A percentile compares a stretch with the other conserved stretches of the same genome.
These are phyloP conservation scores for Picochlorum sp. DNA, from an alignment of 139 green algal species.

Conservation along the genomic window DNA sequence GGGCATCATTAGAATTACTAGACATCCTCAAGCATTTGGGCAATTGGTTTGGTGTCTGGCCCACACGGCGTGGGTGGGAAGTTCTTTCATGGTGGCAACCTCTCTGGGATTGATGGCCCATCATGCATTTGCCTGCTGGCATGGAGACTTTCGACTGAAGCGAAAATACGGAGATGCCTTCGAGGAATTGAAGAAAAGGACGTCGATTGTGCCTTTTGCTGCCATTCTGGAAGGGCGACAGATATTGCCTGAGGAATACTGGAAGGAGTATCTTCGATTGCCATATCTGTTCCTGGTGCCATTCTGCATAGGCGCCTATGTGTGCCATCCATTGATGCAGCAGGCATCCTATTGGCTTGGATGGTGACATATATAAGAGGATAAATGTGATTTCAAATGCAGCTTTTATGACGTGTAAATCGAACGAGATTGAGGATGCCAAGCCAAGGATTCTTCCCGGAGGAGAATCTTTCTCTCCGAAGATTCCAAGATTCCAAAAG, in stretches of 20 bases:
- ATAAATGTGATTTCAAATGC: background rate
- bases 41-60: slow-evolving; percentile 83
- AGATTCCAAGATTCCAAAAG: no score
- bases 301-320: slow-evolving; percentile 84
- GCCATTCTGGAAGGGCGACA: slow-evolving; percentile 85
- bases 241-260: slow-evolving; percentile 85
- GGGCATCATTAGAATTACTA: slow-evolving; percentile 88
- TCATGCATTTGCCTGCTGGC: slow-evolving; percentile 91
- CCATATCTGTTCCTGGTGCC: slow-evolving; percentile 73
- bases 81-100: slow-evolving; percentile 81
- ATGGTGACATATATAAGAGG: slow-evolving; percentile 59
- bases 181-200: slow-evolving; percentile 73
- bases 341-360: slow-evolving; percentile 58
- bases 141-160: slow-evolving; percentile 81
- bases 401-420: background rate
- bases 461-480: no score
- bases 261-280: slow-evolving; percentile 81
- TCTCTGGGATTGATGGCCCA: slow-evolving; percentile 78
- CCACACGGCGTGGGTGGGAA: slow-evolving; percentile 88
- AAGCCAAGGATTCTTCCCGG: no score
- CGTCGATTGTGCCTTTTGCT: slow-evolving; percentile 79
- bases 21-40: slow-evolving; percentile 62
- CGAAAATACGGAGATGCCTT: slow-evolving; percentile 82
- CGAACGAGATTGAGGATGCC: background rate
- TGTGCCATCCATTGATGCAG: slow-evolving; percentile 88